phyloP scores from a whole-genome alignment of 2,329 filamentous ascomycete species.

The Raffaelea deltoideospora region DNA sequence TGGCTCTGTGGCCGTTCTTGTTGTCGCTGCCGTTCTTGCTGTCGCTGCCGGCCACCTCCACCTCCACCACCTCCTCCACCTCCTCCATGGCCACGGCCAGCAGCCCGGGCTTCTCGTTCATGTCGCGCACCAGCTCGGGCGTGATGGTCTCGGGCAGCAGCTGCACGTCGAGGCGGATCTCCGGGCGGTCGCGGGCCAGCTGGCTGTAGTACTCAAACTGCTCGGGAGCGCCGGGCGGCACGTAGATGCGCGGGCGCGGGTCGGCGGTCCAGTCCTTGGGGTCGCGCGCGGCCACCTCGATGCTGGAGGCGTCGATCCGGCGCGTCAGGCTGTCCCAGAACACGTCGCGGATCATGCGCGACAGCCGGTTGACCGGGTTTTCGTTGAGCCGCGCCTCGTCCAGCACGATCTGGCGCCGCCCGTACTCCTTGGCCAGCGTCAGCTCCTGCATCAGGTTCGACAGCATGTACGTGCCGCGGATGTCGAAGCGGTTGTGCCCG shows the following conservation, averaged over 20 bases:
- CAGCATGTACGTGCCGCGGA: conserved; percentile 93
- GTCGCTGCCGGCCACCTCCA: too few relatives aligned
- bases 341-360: conserved; percentile 70
- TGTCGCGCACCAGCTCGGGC: conserved; percentile 61
- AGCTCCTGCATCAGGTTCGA: conserved; percentile 94
- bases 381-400: conserved; percentile 87
- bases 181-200: conserved; percentile 63
- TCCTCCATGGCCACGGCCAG: conserved; percentile 83
- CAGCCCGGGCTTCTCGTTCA: conserved; percentile 79
- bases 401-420: conserved; percentile 75
- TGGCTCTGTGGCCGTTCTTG: too few relatives aligned
- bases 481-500: conserved; percentile 74
- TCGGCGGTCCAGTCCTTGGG: conserved; percentile 93
- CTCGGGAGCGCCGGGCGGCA: conserved; percentile 70
- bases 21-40: too few relatives aligned
- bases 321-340: conserved; percentile 91
- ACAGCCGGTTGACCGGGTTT: conserved; percentile 81
- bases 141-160: conserved; percentile 65
- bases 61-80: conserved; percentile 46
- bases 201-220: conserved; percentile 81
- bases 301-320: conserved; percentile 74
- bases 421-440: conserved; percentile 79
- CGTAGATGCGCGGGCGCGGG: conserved; percentile 79
- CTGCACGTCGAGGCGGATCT: conserved; percentile 77
- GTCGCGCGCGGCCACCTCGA: conserved; percentile 74